Base-by-base conservation (phyloP, 352 stramenopile species). In the Saprolegnia parasitica region DNA sequence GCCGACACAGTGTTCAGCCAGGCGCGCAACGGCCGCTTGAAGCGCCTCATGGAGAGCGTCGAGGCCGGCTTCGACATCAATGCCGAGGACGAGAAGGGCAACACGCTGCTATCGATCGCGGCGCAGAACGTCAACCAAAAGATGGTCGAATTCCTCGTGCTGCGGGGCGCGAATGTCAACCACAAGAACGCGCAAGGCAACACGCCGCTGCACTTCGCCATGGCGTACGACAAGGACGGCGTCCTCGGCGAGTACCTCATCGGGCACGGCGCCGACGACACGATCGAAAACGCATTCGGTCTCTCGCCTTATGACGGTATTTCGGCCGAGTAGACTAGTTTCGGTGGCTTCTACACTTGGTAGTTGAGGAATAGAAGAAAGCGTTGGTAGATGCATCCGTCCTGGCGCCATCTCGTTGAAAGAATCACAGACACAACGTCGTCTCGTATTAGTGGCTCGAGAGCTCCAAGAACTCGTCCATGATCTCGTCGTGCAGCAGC, bases 241-340 rank as follows among this genome's bases (percentile, higher is more conserved):
- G 78, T 84, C 40, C 73, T 98, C 6, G 93, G 84, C 64, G 90
- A 98, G 77, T 97, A 90, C 76, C 76, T 98, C 49, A 98, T 98
- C 72, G 79, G 82, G n/a, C 87, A 90, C 65, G 94, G 93, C 49
- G 90, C 94, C 10, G 90, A 98, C 73, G 91, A 98, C 71, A 96
- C 87, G 26, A 89, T 98, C 65, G 87, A 96, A 70, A 99, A 99
- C 78, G 85, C 83, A 21, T 96, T 87, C 63, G 91, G 90, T 21
- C 81, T 98, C 42, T 96, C 91, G 3, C 78, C 92, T 1, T 98
- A 98, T 77, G 94, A 99, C 75, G 95, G 95, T 1, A 78, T 92
- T 45, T 80, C 52, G 4, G 57, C 42, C 42, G 60, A 72, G 3
- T 49, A 49, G 42, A n/a, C 13, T n/a, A n/a, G n/a, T n/a, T n/a